These are phyloP conservation scores for Parascedosporium putredinis DNA, from an alignment of 2,329 filamentous ascomycete species.

Conservation along the genomic window DNA sequence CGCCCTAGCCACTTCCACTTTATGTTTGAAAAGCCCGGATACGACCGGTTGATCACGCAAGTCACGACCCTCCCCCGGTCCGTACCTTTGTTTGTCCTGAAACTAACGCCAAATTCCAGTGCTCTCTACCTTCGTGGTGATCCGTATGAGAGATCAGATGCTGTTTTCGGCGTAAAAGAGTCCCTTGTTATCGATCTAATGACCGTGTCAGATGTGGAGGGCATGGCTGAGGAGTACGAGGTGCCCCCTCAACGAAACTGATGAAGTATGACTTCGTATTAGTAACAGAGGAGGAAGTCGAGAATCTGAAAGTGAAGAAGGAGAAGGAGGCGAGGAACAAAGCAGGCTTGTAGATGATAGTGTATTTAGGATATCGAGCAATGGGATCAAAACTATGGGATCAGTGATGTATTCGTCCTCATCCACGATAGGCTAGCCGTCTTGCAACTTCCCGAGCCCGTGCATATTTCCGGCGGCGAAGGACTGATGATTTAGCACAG, in stretches of 20 bases:
- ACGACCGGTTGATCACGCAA: constrained; percentile 76
- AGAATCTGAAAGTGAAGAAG: no score
- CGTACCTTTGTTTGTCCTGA: no score
- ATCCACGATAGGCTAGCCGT: no score
- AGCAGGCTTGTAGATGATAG: constrained; percentile 56
- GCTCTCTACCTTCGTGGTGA: constrained; percentile 69
- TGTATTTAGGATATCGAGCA: no score
- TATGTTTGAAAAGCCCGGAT: constrained; percentile 74
- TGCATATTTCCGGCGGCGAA: no score
- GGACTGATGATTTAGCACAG: no score
- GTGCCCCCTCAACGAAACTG: constrained; percentile 47
- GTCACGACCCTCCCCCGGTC: no score
- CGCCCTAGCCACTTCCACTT: constrained; percentile 78
- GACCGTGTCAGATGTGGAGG: constrained; percentile 38
- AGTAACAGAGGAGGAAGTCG: constrained; percentile 57
- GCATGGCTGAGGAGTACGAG: constrained; percentile 48
- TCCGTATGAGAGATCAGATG: constrained; percentile 72
- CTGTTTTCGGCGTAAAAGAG: constrained; percentile 79
- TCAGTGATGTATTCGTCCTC: no score
- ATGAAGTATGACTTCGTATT: constrained; percentile 69
- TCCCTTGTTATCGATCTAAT: constrained; percentile 58
- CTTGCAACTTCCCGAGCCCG: no score
- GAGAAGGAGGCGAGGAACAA: constrained; percentile 53
- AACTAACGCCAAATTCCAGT: no score
- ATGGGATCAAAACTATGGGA: no score